A percentile compares a stretch with the other conserved stretches of the same genome.
Conservation (phyloP, 2,329 filamentous ascomycete species). For the Fusarium miscanthi region DNA sequence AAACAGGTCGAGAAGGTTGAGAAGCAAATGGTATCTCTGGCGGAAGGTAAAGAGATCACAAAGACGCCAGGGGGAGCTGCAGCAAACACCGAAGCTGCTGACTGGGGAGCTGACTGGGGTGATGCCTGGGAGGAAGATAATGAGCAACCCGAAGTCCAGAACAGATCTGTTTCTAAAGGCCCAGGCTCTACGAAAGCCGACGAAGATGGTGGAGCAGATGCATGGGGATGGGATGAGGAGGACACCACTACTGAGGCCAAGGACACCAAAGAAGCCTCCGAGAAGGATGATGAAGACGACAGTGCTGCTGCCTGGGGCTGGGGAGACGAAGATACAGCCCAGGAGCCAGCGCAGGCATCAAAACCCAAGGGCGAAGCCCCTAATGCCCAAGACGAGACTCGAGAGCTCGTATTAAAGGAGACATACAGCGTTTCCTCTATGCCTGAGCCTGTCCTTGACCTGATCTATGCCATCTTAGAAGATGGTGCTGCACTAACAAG, state of each 20-base stretch:
- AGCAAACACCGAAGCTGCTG: constrained; percentile 60
- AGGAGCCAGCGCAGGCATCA: constrained; percentile 38
- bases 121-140: constrained; percentile 82
- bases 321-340: constrained; percentile 72
- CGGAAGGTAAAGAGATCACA: constrained; percentile 73
- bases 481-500: constrained; percentile 70
- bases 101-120: constrained; percentile 84
- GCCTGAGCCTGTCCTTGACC: constrained; percentile 79
- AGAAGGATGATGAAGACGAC: constrained; percentile 58
- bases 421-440: constrained; percentile 90
- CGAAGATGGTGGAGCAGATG: constrained; percentile 67
- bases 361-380: constrained; percentile 20
- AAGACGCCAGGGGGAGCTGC: constrained; percentile 63
- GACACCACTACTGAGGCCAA: constrained; percentile 45
- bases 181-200: constrained; percentile 31
- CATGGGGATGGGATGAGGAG: constrained; percentile 88
- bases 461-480: constrained; percentile 70
- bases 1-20: constrained; percentile 85
- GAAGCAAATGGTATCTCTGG: constrained; percentile 78
- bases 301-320: constrained; percentile 83
- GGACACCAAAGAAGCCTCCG: constrained; percentile 13
- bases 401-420: constrained; percentile 83
- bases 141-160: constrained; percentile 49
- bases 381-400: constrained; percentile 51
- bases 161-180: constrained; percentile 31